phyloP scores from a whole-genome alignment of 2,329 filamentous ascomycete genomes.

The Akanthomyces dipterigenus region DNA sequence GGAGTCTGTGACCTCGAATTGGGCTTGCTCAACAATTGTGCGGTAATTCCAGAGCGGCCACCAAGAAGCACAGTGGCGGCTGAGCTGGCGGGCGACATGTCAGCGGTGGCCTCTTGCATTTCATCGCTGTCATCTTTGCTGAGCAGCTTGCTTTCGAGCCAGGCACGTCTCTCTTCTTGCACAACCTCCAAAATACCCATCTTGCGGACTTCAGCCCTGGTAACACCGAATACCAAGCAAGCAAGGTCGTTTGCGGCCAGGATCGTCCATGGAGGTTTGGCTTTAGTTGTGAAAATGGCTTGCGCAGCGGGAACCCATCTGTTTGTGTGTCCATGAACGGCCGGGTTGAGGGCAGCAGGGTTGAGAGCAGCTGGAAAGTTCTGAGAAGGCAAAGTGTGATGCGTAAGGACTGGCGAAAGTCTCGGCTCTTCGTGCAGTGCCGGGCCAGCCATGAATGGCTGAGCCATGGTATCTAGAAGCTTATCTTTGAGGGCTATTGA shows the following conservation, averaged over 20 bases:
- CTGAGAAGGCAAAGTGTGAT: constrained; percentile 33
- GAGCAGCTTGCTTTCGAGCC: constrained; percentile 80
- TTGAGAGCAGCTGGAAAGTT: constrained; percentile 42
- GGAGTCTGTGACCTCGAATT: constrained; percentile 49
- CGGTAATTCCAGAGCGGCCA: constrained; percentile 70
- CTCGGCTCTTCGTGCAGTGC: constrained; percentile 29
- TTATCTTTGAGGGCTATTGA: constrained; percentile 71
- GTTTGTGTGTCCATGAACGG: constrained; percentile 80
- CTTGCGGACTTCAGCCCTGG: constrained; percentile 88
- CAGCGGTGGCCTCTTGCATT: constrained; percentile 24
- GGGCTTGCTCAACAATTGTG: constrained; percentile 79
- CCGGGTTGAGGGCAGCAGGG: constrained; percentile 44
- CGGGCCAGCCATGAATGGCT: constrained; percentile 60
- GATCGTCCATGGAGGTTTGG: constrained; percentile 87
- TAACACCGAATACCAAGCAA: constrained; percentile 97
- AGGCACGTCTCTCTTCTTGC: constrained; percentile 77
- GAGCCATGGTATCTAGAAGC: constrained; percentile 76
- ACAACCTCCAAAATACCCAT: constrained; percentile 95
- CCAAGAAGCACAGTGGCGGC: constrained; percentile 55
- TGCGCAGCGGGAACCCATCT: constrained; percentile 88
- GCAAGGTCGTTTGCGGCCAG: constrained; percentile 93
- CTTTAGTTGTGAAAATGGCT: constrained; percentile 95
- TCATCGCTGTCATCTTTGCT: constrained; percentile 36
- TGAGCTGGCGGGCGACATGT: constrained; percentile 31
- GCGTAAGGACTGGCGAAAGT: constrained; percentile 37